Conservation (phyloP, 441 rosid genomes). For the Pelargonium hybrid region DNA sequence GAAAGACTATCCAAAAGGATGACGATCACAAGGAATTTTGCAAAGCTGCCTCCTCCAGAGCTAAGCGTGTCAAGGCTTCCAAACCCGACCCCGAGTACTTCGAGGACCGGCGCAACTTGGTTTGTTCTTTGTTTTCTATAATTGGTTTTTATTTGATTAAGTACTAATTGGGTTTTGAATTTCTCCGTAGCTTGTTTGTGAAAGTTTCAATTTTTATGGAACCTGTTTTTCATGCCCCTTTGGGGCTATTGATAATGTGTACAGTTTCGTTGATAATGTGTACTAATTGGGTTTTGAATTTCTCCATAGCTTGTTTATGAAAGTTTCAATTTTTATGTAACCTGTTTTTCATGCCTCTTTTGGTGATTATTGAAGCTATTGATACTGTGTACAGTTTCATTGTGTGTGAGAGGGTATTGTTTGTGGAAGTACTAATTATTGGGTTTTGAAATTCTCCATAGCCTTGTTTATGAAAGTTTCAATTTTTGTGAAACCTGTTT, state of each 20-base stretch:
- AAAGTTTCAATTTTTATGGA: neutral
- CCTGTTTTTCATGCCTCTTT: neutral
- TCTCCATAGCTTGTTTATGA: neutral
- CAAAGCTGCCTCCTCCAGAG: constrained; percentile 28
- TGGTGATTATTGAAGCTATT: neutral
- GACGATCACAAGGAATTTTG: constrained; percentile 14
- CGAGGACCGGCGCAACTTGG: constrained; percentile 80
- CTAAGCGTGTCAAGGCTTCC: constrained; percentile 40
- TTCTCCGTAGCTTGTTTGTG: neutral
- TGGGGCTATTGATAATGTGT: no score
- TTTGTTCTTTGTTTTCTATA: constrained; percentile 13
- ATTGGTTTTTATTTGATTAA: neutral
- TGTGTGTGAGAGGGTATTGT: neutral
- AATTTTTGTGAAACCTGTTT: neutral
- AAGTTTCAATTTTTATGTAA: neutral
- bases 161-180: neutral
- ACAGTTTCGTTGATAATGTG: no score
- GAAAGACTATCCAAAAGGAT: constrained; percentile 35
- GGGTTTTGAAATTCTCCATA: neutral
- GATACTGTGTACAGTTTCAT: no score
- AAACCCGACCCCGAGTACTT: constrained; percentile 60
- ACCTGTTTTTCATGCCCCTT: neutral
- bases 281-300: neutral
- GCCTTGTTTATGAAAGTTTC: neutral
- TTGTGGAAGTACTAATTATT: neutral